phyloP scores from a whole-genome alignment of 176 grass and related monocot genomes.

The Carex parvula region DNA sequence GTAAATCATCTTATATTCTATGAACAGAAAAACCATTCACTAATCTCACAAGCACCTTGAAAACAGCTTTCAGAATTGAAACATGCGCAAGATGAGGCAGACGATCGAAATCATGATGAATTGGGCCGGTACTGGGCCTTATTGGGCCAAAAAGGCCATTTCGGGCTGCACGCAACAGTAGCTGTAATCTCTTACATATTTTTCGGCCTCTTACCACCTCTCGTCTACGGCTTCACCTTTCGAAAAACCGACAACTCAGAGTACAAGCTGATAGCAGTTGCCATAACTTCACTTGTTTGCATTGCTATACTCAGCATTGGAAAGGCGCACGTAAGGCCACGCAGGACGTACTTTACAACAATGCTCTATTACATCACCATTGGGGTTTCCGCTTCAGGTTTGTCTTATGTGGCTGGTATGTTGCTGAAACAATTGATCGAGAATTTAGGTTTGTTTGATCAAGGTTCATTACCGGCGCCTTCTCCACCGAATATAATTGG shows the following conservation, averaged over 20 bases:
- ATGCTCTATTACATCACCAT: slow-evolving; percentile 56
- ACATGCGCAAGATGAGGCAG: slow-evolving; percentile 37
- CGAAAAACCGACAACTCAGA: slow-evolving; percentile 42
- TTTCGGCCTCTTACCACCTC: slow-evolving; percentile 58
- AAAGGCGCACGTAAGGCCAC: slow-evolving; percentile 58
- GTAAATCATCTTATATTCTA: neutral
- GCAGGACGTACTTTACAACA: slow-evolving; percentile 47
- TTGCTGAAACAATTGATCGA: slow-evolving; percentile 47
- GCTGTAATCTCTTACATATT: slow-evolving; percentile 69
- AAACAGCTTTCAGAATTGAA: slow-evolving; percentile 68
- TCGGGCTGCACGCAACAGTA: slow-evolving; percentile 42
- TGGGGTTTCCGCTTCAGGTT: slow-evolving; percentile 43
- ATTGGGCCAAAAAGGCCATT: slow-evolving; percentile 54
- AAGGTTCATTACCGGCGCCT: slow-evolving; percentile 1
- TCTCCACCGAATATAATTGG: neutral
- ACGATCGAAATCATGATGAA: slow-evolving; percentile 24
- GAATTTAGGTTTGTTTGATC: slow-evolving; percentile 44
- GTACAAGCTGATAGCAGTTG: slow-evolving; percentile 57
- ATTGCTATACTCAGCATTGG: slow-evolving; percentile 52
- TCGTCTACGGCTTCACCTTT: slow-evolving; percentile 65
- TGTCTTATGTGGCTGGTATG: slow-evolving; percentile 59
- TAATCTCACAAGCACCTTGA: neutral
- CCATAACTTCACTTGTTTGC: slow-evolving; percentile 47
- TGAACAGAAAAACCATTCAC: neutral
- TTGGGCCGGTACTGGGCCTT: slow-evolving; percentile 52